A percentile compares a stretch with the other conserved stretches of the same genome.
Conservation (phyloP, 176 grass and related monocot genomes). For the Oryza longistaminata region DNA sequence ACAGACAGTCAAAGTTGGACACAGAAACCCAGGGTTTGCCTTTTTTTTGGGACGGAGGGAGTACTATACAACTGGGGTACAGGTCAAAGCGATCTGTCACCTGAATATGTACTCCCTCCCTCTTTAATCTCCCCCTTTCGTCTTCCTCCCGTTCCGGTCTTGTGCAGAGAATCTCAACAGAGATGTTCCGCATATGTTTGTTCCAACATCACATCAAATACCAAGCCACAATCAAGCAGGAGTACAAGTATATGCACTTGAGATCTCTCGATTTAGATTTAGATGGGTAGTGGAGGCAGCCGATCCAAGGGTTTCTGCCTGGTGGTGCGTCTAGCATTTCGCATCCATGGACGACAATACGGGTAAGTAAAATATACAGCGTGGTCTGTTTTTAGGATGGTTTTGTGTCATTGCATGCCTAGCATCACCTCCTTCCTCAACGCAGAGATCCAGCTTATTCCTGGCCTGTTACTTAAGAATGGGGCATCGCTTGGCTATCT, state of each 20-base stretch:
- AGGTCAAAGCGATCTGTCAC: neutral
- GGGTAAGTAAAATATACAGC: constrained; percentile 33
- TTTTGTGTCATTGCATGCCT: neutral
- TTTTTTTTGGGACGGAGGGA: too few relatives aligned
- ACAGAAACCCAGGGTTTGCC: too few relatives aligned
- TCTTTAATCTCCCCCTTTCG: neutral
- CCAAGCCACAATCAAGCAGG: neutral
- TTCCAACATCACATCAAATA: neutral
- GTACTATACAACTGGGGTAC: neutral
- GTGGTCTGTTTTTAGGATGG: neutral
- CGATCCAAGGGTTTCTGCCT: constrained; percentile 21
- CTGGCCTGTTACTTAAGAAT: neutral
- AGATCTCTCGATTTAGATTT: neutral
- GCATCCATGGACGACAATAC: neutral
- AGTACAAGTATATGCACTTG: neutral
- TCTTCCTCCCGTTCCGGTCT: neutral
- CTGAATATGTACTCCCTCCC: neutral
- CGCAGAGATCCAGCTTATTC: constrained; percentile 30
- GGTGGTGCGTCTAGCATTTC: neutral
- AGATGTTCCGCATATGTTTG: neutral
- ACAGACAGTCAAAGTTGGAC: too few relatives aligned
- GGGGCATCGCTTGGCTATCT: neutral
- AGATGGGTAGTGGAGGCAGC: neutral
- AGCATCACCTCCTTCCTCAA: constrained; percentile 17
- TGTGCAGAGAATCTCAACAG: neutral